A percentile compares a stretch with the other conserved stretches of the same genome.
phyloP scores from a whole-genome alignment of 208 protist species.

The Baffinella frigidus region DNA sequence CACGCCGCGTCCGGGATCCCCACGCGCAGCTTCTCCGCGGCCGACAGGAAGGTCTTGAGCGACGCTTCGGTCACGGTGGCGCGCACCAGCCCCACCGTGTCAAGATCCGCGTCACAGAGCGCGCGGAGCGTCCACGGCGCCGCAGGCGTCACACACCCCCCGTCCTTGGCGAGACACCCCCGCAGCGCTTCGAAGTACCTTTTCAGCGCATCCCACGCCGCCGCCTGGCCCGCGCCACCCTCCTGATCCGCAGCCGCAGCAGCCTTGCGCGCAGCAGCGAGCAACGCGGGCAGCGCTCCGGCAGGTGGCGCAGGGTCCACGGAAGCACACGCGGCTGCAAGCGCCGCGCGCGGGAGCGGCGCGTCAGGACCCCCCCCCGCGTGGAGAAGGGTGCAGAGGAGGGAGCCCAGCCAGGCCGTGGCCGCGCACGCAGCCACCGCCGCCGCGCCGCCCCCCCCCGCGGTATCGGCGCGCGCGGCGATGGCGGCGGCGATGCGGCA shows the following conservation, averaged over 20 bases:
- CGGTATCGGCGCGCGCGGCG: no score
- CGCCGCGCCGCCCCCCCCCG: no score
- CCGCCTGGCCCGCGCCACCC: not conserved
- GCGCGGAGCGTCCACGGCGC: not conserved
- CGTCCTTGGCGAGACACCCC: not conserved
- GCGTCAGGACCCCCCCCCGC: no score
- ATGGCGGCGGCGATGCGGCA: no score
- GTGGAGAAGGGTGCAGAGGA: no score
- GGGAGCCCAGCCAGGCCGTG: no score
- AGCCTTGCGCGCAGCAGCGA: not conserved
- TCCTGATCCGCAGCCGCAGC: not conserved
- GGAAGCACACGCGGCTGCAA: no score
- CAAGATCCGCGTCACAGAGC: not conserved
- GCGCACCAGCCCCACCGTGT: not conserved
- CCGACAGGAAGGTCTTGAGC: not conserved
- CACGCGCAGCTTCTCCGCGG: not conserved
- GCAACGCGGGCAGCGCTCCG: not conserved
- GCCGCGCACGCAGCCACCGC: no score
- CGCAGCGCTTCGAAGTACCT: not conserved
- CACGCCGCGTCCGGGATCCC: not conserved
- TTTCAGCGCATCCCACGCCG: not conserved
- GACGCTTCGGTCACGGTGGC: not conserved
- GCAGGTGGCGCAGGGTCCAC: not conserved
- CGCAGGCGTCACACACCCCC: not conserved
- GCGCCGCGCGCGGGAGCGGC: no score